Conservation (phyloP, 768 basidiomycete genomes). For the Saitozyma sp. region DNA sequence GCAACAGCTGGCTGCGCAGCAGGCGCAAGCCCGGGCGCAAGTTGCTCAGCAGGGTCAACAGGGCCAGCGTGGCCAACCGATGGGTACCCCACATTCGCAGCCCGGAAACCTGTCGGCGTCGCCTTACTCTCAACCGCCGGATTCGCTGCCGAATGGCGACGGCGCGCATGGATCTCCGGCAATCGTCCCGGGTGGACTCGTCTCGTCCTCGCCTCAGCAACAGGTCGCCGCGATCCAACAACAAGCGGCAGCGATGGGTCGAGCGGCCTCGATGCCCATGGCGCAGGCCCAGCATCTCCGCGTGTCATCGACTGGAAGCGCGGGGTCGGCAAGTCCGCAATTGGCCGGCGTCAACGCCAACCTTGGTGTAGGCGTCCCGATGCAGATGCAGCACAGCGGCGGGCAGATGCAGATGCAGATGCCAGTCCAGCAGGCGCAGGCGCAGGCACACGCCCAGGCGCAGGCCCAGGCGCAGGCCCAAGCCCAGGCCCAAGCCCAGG, state of each 20-base stretch:
- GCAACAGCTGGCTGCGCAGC: conserved; percentile 39
- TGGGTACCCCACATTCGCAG: conserved; percentile 33
- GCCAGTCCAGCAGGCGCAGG: conserved; percentile 35
- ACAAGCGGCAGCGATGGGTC: background rate
- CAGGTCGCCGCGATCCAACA: conserved; percentile 7
- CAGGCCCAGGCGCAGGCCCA: conserved; percentile 3
- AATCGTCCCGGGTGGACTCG: conserved; percentile 15
- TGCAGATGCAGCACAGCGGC: no score
- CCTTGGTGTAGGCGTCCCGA: no score
- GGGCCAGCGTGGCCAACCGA: conserved; percentile 4
- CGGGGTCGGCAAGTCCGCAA: conserved; percentile 12
- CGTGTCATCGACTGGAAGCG: conserved; percentile 21
- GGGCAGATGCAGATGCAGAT: conserved; percentile 36
- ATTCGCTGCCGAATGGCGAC: conserved; percentile 23
- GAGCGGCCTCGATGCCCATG: conserved; percentile 19
- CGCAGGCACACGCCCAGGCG: conserved; percentile 31
- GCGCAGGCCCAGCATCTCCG: conserved; percentile 29
- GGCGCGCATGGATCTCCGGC: conserved; percentile 17
- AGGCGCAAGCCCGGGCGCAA: conserved; percentile 34
- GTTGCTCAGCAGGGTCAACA: conserved; percentile 16
- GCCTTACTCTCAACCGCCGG: conserved; percentile 25
- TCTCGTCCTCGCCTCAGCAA: conserved; percentile 18
- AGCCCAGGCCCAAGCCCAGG: background rate
- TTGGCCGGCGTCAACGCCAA: no score
- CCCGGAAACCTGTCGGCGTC: conserved; percentile 21